Evolutionary conservation across 2,329 filamentous ascomycete species (phyloP), one percentile per base, ranked within the genome.

Genomic region (Colletotrichum sp.): DNA sequence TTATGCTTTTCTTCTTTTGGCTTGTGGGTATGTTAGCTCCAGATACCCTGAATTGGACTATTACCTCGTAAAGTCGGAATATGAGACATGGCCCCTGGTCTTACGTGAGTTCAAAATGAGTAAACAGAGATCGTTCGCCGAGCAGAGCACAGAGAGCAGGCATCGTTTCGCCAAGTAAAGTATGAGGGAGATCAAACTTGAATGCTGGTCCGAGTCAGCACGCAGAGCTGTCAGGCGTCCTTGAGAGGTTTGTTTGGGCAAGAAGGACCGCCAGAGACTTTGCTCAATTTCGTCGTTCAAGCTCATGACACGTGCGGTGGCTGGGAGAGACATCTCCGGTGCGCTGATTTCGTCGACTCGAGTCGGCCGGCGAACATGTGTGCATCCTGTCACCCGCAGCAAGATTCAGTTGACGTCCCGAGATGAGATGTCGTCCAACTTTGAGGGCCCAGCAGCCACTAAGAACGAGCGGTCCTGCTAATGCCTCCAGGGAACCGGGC

Each of bases 351-450:
- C 7, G 13, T 59, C 63, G 63, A 67, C 29, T 67, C 63, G 36
- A 38, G 16, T 29, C 27, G 33, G 12, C 6, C 43, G 34, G 43
- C 24, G 38, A 33, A 27, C 58, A 59, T 43, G 34, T 64, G 38
- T 64, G 38, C 29, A 27, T 59, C 68, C 68, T 59, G 62, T 51
- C 63, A 59, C 63, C 29, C 47, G 63, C 34, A 59, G 63, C 47
- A 67, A 64, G 62, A 51, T 74, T 72, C 68, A 72, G 57, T 51
- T 67, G 69, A 74, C 55, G 57, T 66, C 55, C 72, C 43, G 34
- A 74, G 47, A 72, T 74, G 63, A 72, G 72, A 71, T 51, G 72
- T 63, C 63, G 34, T 67, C 43, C 8, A 67, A 58, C 47, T 58
- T 43, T 27, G 58, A 24, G n/a, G 21, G 8, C 13, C 12, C 18